These are phyloP conservation scores for Akanthomyces dipterigenus DNA, from an alignment of 2,329 filamentous ascomycete species.

Conservation along the genomic window DNA sequence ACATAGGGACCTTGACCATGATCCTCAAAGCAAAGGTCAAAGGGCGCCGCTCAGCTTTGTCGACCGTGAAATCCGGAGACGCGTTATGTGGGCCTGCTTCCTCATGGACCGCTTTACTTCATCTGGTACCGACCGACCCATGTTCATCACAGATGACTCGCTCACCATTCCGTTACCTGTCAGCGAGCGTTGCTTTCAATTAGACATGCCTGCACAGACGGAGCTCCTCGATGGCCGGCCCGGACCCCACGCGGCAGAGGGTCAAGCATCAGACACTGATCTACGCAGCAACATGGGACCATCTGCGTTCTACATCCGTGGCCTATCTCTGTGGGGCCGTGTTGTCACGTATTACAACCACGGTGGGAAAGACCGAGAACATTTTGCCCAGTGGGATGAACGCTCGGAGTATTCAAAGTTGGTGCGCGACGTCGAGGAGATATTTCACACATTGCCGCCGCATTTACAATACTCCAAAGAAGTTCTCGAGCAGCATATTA, in stretches of 20 bases:
- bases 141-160: conserved; percentile 84
- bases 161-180: conserved; percentile 86
- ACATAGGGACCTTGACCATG: conserved; percentile 83
- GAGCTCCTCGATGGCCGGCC: conserved; percentile 72
- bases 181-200: conserved; percentile 80
- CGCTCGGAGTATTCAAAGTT: conserved; percentile 71
- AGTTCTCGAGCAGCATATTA: conserved; percentile 78
- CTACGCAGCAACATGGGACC: conserved; percentile 87
- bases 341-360: conserved; percentile 88
- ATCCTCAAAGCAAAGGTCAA: conserved; percentile 60
- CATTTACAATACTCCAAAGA: conserved; percentile 68
- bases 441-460: conserved; percentile 62
- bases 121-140: conserved; percentile 85
- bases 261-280: conserved; percentile 53
- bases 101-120: conserved; percentile 97
- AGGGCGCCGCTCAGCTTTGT: conserved; percentile 72
- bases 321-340: conserved; percentile 82
- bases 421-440: conserved; percentile 62
- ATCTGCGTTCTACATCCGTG: conserved; percentile 79
- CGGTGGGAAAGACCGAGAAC: conserved; percentile 74
- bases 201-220: conserved; percentile 84
- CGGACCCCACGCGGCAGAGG: conserved; percentile 53
- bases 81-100: conserved; percentile 98
- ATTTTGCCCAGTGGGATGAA: conserved; percentile 71
- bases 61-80: conserved; percentile 83